Conservation (phyloP, 768 basidiomycete species). For the Podaxis sp. region DNA sequence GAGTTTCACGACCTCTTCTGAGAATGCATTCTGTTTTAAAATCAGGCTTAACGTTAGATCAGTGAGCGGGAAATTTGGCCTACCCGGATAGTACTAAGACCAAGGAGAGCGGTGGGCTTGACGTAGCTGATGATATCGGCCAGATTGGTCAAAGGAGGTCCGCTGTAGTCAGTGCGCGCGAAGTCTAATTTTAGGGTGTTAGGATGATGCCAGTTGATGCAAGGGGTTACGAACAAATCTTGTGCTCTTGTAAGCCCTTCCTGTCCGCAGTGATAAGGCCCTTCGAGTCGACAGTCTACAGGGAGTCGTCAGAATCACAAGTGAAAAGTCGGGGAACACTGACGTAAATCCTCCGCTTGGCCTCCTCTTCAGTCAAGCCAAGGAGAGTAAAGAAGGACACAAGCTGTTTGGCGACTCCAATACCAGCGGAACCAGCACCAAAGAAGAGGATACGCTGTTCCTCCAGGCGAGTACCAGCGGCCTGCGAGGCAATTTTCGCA, state of each 20-base stretch:
- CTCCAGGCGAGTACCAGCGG: conserved; percentile 52
- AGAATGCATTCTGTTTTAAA: conserved; percentile 54
- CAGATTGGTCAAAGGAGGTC: conserved; percentile 59
- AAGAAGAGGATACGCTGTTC: conserved; percentile 87
- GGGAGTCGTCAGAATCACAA: conserved; percentile 15
- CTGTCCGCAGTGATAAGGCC: conserved; percentile 73
- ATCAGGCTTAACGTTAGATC: neutral
- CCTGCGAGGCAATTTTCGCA: conserved; percentile 56
- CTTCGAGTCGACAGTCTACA: conserved; percentile 72
- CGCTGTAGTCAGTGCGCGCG: conserved; percentile 68
- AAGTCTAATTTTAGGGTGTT: conserved; percentile 46
- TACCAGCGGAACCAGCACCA: conserved; percentile 88
- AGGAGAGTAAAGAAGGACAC: conserved; percentile 78
- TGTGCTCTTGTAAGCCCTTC: conserved; percentile 69
- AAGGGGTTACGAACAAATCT: conserved; percentile 49
- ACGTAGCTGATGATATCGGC: conserved; percentile 69
- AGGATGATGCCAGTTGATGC: conserved; percentile 30
- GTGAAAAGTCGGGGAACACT: conserved; percentile 20
- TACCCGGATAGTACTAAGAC: conserved; percentile 61
- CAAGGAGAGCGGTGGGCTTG: conserved; percentile 76
- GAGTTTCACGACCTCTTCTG: conserved; percentile 54
- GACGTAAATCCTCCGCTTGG: conserved; percentile 66
- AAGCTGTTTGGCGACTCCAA: conserved; percentile 85
- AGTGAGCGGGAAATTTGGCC: conserved; percentile 11
- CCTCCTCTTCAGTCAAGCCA: conserved; percentile 66